Conservation (phyloP, 2,329 filamentous ascomycete species). For the Trichoderma lentiforme region DNA sequence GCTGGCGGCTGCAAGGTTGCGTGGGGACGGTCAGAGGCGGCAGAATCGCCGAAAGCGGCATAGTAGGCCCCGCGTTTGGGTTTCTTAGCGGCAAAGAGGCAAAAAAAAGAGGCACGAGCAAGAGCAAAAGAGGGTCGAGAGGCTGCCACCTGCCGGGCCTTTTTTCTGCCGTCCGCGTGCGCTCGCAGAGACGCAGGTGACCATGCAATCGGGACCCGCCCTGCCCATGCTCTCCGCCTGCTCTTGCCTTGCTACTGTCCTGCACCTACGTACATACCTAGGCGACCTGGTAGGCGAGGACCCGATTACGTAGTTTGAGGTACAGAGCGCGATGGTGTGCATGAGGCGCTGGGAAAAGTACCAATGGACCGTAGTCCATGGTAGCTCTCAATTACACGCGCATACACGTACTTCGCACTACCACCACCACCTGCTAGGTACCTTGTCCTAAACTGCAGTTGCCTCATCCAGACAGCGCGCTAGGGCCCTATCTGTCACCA, state of each 20-base stretch:
- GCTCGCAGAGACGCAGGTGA: conserved; percentile 8
- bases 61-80: conserved; percentile 18
- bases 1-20: conserved; percentile 19
- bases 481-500: neutral
- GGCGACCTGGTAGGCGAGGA: neutral
- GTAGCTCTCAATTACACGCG: neutral
- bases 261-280: neutral
- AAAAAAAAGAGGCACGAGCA: neutral
- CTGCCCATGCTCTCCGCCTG: neutral
- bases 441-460: neutral
- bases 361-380: neutral
- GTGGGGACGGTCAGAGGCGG: conserved; percentile 27
- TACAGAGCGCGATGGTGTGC: neutral
- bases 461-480: neutral
- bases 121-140: neutral
- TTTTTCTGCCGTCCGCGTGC: conserved; percentile 3
- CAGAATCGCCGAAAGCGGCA: conserved; percentile 23
- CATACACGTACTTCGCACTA: neutral
- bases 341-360: neutral
- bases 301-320: conserved; percentile 3
- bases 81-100: conserved; percentile 9
- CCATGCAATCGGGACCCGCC: conserved; percentile 6
- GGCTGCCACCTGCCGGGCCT: neutral
- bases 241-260: neutral
- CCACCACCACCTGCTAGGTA: neutral